A percentile compares a stretch with the other conserved stretches of the same genome.
Evolutionary conservation across 768 basidiomycete species (phyloP).

Genomic region (Galerina marginata): DNA sequence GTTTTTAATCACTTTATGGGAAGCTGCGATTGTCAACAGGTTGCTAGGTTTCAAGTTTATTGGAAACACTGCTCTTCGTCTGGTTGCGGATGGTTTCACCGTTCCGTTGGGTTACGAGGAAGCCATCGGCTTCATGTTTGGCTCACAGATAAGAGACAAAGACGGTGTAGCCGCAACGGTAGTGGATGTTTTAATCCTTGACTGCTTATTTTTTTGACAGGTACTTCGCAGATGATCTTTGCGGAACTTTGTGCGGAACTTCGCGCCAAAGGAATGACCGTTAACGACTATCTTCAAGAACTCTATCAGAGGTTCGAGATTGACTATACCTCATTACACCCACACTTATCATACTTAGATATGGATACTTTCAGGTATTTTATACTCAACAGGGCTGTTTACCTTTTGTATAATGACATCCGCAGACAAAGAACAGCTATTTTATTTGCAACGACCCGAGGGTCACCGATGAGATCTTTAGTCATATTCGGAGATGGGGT

Average conservation of each 20-base stretch:
- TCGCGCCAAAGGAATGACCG: constrained; percentile 54
- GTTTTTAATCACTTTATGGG: neutral
- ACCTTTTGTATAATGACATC: neutral
- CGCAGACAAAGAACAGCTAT: constrained; percentile 81
- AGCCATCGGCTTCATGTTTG: constrained; percentile 92
- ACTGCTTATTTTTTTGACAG: neutral
- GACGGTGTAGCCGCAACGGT: constrained; percentile 88
- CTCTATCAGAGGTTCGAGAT: constrained; percentile 55
- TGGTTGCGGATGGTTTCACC: constrained; percentile 69
- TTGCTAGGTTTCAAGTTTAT: constrained; percentile 85
- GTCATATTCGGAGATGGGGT: constrained; percentile 62
- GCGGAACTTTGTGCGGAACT: constrained; percentile 68
- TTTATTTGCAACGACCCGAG: constrained; percentile 73
- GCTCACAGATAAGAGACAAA: constrained; percentile 79
- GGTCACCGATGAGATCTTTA: constrained; percentile 74
- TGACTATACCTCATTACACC: neutral
- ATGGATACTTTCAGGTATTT: constrained; percentile 77
- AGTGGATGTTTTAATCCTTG: constrained; percentile 10
- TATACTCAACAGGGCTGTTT: neutral
- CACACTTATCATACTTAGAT: constrained; percentile 43
- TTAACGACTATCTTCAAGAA: constrained; percentile 61
- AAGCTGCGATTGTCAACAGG: neutral
- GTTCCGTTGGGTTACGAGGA: constrained; percentile 90
- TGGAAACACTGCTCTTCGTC: constrained; percentile 77
- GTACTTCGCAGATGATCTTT: constrained; percentile 58